Percentiles rank a stretch among this genome's conserved stretches.
These are phyloP conservation scores for Ceratocystis ficicola DNA, from an alignment of 2,329 filamentous ascomycete genomes.

Conservation along the genomic window DNA sequence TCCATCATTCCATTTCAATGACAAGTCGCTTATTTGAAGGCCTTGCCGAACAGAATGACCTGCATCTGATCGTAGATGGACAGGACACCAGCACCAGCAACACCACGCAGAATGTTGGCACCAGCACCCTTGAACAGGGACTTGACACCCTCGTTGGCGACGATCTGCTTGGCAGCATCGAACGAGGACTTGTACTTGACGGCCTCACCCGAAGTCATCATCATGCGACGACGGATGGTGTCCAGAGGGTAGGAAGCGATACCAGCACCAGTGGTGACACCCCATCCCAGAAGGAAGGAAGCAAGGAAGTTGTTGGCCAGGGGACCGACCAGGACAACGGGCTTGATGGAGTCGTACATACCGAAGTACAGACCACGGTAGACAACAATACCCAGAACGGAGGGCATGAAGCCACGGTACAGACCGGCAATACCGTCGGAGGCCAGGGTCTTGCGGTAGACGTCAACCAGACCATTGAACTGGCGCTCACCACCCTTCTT, in stretches of 20 bases:
- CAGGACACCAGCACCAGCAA: constrained; percentile 99
- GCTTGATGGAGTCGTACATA: constrained; percentile 99
- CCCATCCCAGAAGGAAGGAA: constrained; percentile 97
- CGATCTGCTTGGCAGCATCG: constrained; percentile 90
- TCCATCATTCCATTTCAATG: not conserved
- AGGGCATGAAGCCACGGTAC: constrained; percentile 99
- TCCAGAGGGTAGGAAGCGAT: constrained; percentile 99
- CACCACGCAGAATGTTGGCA: constrained; percentile 99
- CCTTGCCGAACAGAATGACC: constrained; percentile 99
- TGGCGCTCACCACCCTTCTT: constrained; percentile 95
- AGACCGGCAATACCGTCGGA: constrained; percentile 98
- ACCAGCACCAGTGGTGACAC: constrained; percentile 99
- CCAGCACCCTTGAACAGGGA: constrained; percentile 99
- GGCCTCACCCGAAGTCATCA: constrained; percentile 96
- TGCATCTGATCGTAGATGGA: constrained; percentile 99
- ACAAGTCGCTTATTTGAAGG: constrained; percentile 64
- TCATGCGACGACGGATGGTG: constrained; percentile 99
- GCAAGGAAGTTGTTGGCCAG: constrained; percentile 99
- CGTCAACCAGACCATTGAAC: constrained; percentile 99
- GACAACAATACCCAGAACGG: constrained; percentile 96
- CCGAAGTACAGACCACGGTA: constrained; percentile 99
- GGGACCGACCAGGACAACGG: constrained; percentile 78
- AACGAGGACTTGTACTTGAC: constrained; percentile 99
- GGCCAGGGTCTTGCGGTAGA: constrained; percentile 99
- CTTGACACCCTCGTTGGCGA: constrained; percentile 93